Base-by-base conservation (phyloP, 768 basidiomycete genomes). In the Lactifluus piperatus region DNA sequence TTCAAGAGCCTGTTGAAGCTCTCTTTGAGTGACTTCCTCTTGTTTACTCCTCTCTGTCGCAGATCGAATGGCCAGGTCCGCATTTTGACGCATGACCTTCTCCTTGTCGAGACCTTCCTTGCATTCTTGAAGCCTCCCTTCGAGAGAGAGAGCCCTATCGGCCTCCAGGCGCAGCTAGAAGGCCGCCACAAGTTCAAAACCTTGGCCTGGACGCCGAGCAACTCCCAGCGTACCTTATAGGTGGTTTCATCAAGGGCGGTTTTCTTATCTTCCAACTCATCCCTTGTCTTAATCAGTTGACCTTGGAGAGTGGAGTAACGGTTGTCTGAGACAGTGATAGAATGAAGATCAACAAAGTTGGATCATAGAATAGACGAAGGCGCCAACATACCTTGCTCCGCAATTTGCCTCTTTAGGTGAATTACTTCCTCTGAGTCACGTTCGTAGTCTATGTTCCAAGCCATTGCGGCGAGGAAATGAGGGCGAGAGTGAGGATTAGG, bases 381-480 rank as follows among this genome's bases (percentile, higher is more conserved):
- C 29, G 39, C 26, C 14, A 7, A 18, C 22, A 18, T n/a, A 63
- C 64, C 64, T 63, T 65, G 64, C 24, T 65, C 62, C 16, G 62
- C 52, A 45, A 65, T 65, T 2, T 57, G 64, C 44, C 56, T 65
- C 64, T 64, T 65, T 14, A 65, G 49, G 11, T 41, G 9, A 34
- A 60, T 16, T 16, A 63, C 54, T 29, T 63, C 64, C 27, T 65
- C 64, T 18, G 62, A 55, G 46, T 65, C 64, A 18, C 45, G 47
- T 60, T 65, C 64, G 41, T 64, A 63, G 37, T 59, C 56, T 29
- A 62, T 56, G 30, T 41, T 58, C 62, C 62, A 65, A 22, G 48
- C 53, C 58, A 58, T 45, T 44, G 43, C 58, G 36, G 54, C 59
- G 29, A 56, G 54, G 56, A 62, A 54, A 13, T 10, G 32, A 4